A percentile compares a stretch with the other conserved stretches of the same genome.
phyloP scores from a whole-genome alignment of 1,139 yeast species.

The Meyerozyma sp. region DNA sequence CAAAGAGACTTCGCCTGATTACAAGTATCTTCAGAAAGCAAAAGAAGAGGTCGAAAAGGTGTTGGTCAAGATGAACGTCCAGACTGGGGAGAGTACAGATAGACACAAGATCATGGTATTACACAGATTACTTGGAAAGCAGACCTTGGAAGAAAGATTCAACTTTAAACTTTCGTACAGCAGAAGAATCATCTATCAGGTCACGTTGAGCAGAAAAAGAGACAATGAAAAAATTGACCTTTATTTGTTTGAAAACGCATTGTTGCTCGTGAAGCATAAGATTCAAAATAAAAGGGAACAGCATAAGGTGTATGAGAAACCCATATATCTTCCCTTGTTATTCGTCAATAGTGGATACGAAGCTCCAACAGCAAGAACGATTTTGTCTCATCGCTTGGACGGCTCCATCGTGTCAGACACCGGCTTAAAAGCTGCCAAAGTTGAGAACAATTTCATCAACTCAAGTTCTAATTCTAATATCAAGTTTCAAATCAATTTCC shows the following conservation, averaged over 20 bases:
- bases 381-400: slow-evolving; percentile 29
- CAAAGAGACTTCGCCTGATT: slow-evolving; percentile 68
- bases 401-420: slow-evolving; percentile 39
- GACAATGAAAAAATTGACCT: slow-evolving; percentile 79
- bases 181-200: slow-evolving; percentile 76
- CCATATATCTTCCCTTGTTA: slow-evolving; percentile 82
- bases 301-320: slow-evolving; percentile 86
- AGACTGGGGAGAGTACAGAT: slow-evolving; percentile 93
- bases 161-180: slow-evolving; percentile 74
- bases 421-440: slow-evolving; percentile 22
- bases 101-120: slow-evolving; percentile 84
- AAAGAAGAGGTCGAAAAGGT: slow-evolving; percentile 72
- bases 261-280: slow-evolving; percentile 81
- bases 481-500: slow-evolving; percentile 44
- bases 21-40: slow-evolving; percentile 65
- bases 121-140: slow-evolving; percentile 76
- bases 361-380: slow-evolving; percentile 56
- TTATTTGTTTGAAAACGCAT: slow-evolving; percentile 82
- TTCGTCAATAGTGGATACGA: slow-evolving; percentile 76
- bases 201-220: slow-evolving; percentile 60
- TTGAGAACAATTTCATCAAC: slow-evolving; percentile 22
- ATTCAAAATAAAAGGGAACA: slow-evolving; percentile 87
- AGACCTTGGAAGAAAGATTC: slow-evolving; percentile 57
- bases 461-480: slow-evolving; percentile 21
- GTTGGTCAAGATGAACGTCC: slow-evolving; percentile 76